A percentile compares a stretch with the other conserved stretches of the same genome.
Conservation (phyloP, 2,329 filamentous ascomycete species). For the Exophiala oligosperma region DNA sequence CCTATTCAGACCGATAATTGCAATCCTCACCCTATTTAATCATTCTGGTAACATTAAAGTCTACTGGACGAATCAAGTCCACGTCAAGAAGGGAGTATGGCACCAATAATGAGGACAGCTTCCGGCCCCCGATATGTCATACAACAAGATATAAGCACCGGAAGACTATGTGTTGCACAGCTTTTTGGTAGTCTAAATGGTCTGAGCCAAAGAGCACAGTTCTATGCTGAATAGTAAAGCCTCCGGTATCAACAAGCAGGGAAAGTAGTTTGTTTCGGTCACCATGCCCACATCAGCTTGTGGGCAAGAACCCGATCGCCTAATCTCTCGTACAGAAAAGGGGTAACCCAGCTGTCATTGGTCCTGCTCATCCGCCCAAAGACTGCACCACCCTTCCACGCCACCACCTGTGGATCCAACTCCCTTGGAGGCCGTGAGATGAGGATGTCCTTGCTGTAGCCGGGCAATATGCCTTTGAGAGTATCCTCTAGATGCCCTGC, state of each 20-base stretch:
- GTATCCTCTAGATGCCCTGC: constrained; percentile 80
- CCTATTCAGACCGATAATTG: too few relatives aligned
- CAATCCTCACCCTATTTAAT: too few relatives aligned
- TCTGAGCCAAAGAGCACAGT: too few relatives aligned
- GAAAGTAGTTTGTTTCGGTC: not conserved
- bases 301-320: constrained; percentile 80
- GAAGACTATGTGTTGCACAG: too few relatives aligned
- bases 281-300: constrained; percentile 69
- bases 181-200: too few relatives aligned
- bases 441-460: constrained; percentile 66
- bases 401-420: constrained; percentile 94
- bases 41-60: too few relatives aligned
- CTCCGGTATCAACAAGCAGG: not conserved
- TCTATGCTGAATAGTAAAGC: too few relatives aligned
- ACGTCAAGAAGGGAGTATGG: too few relatives aligned
- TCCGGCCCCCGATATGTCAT: too few relatives aligned
- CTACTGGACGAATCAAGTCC: too few relatives aligned
- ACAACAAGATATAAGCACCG: too few relatives aligned
- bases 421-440: constrained; percentile 77
- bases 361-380: constrained; percentile 83
- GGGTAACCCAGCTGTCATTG: constrained; percentile 93
- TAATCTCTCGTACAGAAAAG: constrained; percentile 82
- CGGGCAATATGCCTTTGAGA: constrained; percentile 65
- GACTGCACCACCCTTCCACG: constrained; percentile 96
- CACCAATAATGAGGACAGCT: too few relatives aligned